Evolutionary conservation across 495 filamentous ascomycete species (phyloP), one percentile per base, ranked within the genome.

Genomic region (Entonaema liquescens): DNA sequence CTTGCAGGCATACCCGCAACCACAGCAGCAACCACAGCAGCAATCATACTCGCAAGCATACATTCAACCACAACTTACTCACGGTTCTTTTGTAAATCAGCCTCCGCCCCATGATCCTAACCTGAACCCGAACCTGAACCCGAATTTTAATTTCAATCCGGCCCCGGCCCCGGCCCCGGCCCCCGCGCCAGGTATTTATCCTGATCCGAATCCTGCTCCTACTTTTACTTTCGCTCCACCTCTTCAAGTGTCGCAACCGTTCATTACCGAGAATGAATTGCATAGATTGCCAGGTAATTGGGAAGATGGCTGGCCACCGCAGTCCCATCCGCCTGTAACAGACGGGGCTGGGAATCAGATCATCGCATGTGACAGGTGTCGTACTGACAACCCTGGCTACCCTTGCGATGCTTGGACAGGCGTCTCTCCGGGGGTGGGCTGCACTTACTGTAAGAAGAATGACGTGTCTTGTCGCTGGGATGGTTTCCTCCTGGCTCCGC

Each of bases 381-480:
- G 33, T 2, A 7, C 1, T 5, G 29, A 57, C 11, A 31, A 11
- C 5, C 29, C 29, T 12, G 58, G 42, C 11, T 17, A 33, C 2
- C 15, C 58, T 21, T 65, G 62, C 15, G 62, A 65, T 36, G 62
- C 53, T 19, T 19, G 54, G 11, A n/a, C 12, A 7, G 21, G 13
- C 7, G 21, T 23, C 0, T 33, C 64, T 28, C 64, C 64, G 1
- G 66, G 59, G 17, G 13, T 59, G 1, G 66, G 66, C 3, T 68
- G 66, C 17, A 50, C 42, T 33, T 1, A 26, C 13, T 68, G 66
- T n/a, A 50, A 29, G 35, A 40, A 33, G 15, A 8, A 0, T 0
- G 57, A 60, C 13, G 7, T 29, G 21, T 13, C 21, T 2, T 67
- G 62, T 19, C 21, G 26, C 7, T 67, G 57, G 57, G 26, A 1